phyloP scores from a whole-genome alignment of 2,329 filamentous ascomycete species.

The Venturia asperata region DNA sequence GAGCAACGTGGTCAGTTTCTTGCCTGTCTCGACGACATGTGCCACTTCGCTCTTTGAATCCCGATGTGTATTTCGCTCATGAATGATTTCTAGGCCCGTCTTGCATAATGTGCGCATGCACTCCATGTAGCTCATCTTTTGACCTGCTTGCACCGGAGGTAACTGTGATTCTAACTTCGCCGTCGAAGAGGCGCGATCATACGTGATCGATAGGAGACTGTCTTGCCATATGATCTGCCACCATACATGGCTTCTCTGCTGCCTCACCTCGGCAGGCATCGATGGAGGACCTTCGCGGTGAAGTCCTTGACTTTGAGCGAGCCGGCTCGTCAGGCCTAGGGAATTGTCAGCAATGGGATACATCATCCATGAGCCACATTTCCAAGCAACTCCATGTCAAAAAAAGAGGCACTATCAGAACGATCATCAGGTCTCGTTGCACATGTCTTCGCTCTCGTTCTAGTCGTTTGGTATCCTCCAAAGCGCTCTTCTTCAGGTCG shows the following conservation, averaged over 20 bases:
- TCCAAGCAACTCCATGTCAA: too few relatives aligned
- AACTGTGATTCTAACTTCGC: conserved; percentile 41
- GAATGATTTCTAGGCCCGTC: conserved; percentile 54
- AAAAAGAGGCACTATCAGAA: too few relatives aligned
- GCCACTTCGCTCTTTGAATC: conserved; percentile 47
- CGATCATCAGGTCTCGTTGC: too few relatives aligned
- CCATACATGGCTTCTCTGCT: conserved; percentile 38
- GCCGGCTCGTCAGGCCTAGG: conserved; percentile 46
- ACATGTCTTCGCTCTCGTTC: too few relatives aligned
- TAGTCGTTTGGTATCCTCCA: too few relatives aligned
- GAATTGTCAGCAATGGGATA: background rate
- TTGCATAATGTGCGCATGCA: conserved; percentile 50
- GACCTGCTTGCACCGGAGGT: conserved; percentile 37
- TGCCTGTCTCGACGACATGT: conserved; percentile 47
- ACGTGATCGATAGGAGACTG: conserved; percentile 56
- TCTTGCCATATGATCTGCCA: conserved; percentile 61
- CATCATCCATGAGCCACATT: too few relatives aligned
- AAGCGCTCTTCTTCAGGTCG: too few relatives aligned
- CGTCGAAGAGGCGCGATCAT: conserved; percentile 51
- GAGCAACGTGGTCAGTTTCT: conserved; percentile 51
- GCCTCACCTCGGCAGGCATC: conserved; percentile 40
- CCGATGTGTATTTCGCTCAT: conserved; percentile 48
- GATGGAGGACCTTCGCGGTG: conserved; percentile 52
- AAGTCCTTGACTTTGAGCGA: conserved; percentile 54
- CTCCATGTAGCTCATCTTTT: conserved; percentile 50